phyloP scores from a whole-genome alignment of 257 asterid species.

The Nicotiana attenuata region DNA sequence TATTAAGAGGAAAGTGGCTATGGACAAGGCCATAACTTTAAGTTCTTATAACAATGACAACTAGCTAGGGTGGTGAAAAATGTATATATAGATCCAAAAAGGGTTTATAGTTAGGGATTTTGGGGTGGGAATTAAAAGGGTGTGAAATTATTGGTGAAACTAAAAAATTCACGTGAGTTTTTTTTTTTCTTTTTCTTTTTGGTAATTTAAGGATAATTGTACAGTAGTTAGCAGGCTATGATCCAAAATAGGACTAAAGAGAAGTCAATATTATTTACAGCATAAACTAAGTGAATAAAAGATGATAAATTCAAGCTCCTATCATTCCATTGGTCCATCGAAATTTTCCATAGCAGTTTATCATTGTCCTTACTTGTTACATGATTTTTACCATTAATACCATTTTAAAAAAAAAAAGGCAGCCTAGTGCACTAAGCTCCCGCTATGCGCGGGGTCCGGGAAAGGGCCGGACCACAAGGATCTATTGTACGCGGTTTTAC shows the following conservation, averaged over 20 bases:
- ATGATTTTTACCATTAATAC: neutral
- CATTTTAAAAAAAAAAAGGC: too few species aligned
- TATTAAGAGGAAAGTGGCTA: slow-evolving; percentile 21
- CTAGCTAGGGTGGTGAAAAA: neutral
- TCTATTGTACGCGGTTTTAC: too few species aligned
- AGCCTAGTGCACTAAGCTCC: too few species aligned
- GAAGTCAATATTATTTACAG: neutral
- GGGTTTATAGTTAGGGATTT: too few species aligned
- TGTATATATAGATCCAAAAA: neutral
- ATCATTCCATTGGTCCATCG: neutral
- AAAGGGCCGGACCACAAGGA: too few species aligned
- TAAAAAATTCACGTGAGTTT: neutral
- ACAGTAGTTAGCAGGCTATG: neutral
- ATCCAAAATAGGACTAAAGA: neutral
- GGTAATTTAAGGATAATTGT: neutral
- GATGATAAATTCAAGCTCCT: neutral
- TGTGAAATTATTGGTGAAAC: neutral
- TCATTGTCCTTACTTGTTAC: neutral
- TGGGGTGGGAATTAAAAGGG: neutral
- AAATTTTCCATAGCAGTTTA: neutral
- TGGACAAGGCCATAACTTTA: slow-evolving; percentile 30
- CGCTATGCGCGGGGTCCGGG: too few species aligned
- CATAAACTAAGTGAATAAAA: neutral
- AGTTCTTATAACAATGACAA: neutral
- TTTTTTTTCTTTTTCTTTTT: too few species aligned